phyloP scores from a whole-genome alignment of 345 rosid genomes.

The Moricandia moricandioides region DNA sequence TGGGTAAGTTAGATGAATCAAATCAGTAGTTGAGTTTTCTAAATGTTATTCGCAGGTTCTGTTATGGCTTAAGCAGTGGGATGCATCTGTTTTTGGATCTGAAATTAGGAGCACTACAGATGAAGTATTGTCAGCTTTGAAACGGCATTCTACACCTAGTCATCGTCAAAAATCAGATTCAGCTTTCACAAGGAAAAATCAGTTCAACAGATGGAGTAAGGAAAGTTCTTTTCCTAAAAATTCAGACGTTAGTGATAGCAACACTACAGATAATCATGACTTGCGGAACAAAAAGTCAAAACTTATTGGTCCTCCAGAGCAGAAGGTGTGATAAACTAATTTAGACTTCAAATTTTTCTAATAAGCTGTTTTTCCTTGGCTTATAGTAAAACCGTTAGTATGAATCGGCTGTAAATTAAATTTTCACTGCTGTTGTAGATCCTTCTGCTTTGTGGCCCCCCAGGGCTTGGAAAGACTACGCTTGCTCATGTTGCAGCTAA shows the following conservation, averaged over 20 bases:
- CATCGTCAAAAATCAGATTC: constrained; percentile 56
- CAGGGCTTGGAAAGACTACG: constrained; percentile 99
- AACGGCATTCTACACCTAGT: constrained; percentile 67
- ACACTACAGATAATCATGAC: constrained; percentile 44
- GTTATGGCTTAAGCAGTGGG: constrained; percentile 98
- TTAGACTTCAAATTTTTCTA: not conserved
- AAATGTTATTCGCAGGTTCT: constrained; percentile 57
- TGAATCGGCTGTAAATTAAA: not conserved
- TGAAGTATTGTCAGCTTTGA: constrained; percentile 81
- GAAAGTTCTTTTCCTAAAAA: constrained; percentile 43
- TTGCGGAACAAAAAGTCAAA: constrained; percentile 52
- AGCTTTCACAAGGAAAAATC: constrained; percentile 46
- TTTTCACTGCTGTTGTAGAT: constrained; percentile 54
- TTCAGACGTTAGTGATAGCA: constrained; percentile 38
- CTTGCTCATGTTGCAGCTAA: constrained; percentile 96
- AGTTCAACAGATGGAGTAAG: constrained; percentile 47
- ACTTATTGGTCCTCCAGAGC: constrained; percentile 70
- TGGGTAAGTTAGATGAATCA: not conserved
- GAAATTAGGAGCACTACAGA: constrained; percentile 87
- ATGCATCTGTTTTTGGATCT: constrained; percentile 93
- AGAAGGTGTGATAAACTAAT: constrained; percentile 55
- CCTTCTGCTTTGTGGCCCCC: constrained; percentile 95
- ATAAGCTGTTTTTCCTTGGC: not conserved
- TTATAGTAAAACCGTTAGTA: constrained; percentile 1
- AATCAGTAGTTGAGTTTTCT: constrained; percentile 2